A percentile compares a stretch with the other conserved stretches of the same genome.
These are phyloP conservation scores for Aspergillus neoniger DNA, from an alignment of 2,329 filamentous ascomycete species.

Conservation along the genomic window DNA sequence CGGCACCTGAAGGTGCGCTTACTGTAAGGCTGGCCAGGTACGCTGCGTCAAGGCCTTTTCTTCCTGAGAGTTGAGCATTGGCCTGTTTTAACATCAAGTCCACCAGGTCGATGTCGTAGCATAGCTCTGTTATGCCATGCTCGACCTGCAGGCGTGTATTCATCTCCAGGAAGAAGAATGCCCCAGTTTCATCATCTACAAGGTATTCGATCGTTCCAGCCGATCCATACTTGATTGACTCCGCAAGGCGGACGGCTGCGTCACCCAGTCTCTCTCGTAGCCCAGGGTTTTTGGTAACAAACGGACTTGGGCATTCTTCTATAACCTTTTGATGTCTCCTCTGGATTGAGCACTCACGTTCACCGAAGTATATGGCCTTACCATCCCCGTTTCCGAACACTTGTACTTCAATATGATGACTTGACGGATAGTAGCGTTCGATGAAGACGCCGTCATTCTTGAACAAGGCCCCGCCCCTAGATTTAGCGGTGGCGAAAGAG, in stretches of 20 bases:
- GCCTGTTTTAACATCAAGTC: slow-evolving; percentile 60
- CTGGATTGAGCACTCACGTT: slow-evolving; percentile 86
- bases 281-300: slow-evolving; percentile 55
- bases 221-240: slow-evolving; percentile 68
- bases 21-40: slow-evolving; percentile 48
- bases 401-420: slow-evolving; percentile 86
- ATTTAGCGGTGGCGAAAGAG: slow-evolving; percentile 71
- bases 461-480: slow-evolving; percentile 76
- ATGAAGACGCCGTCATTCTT: slow-evolving; percentile 83
- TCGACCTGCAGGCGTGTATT: slow-evolving; percentile 62
- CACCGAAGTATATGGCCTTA: slow-evolving; percentile 78
- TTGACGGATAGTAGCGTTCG: slow-evolving; percentile 77
- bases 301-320: slow-evolving; percentile 83
- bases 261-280: slow-evolving; percentile 65
- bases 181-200: slow-evolving; percentile 76
- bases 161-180: slow-evolving; percentile 71
- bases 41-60: slow-evolving; percentile 46
- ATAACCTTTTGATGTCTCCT: slow-evolving; percentile 87
- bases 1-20: slow-evolving; percentile 47
- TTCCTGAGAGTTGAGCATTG: slow-evolving; percentile 51
- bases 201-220: slow-evolving; percentile 91
- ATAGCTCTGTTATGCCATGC: slow-evolving; percentile 60
- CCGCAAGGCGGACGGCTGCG: slow-evolving; percentile 68
- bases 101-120: slow-evolving; percentile 57
- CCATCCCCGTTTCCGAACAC: slow-evolving; percentile 82